A percentile compares a stretch with the other conserved stretches of the same genome.
Evolutionary conservation across 1,139 yeast species (phyloP).

Genomic region (Suhomyces terraborum): DNA sequence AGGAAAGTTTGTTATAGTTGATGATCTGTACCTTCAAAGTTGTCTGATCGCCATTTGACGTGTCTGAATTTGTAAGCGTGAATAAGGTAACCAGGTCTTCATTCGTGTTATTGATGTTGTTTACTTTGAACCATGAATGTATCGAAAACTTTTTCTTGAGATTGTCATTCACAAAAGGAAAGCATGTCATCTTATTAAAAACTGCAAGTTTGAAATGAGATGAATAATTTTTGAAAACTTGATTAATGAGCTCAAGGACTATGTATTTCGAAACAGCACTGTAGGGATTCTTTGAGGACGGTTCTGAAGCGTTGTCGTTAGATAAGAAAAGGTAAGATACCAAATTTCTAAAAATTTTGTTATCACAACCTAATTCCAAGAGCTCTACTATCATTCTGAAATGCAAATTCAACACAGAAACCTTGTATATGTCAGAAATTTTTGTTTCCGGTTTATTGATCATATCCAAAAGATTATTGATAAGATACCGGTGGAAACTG

Average conservation of each 20-base stretch:
- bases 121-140: slow-evolving; percentile 42
- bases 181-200: slow-evolving; percentile 25
- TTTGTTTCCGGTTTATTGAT: not conserved
- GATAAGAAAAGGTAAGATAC: slow-evolving; percentile 23
- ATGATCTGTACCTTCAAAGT: slow-evolving; percentile 33
- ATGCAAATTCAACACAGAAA: slow-evolving; percentile 24
- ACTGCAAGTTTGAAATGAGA: slow-evolving; percentile 35
- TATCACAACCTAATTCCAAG: slow-evolving; percentile 41
- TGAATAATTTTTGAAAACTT: slow-evolving; percentile 26
- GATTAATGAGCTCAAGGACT: slow-evolving; percentile 30
- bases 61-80: slow-evolving; percentile 31
- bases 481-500: slow-evolving; percentile 25
- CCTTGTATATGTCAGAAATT: slow-evolving; percentile 8
- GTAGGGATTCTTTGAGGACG: not conserved
- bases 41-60: slow-evolving; percentile 22
- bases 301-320: not conserved
- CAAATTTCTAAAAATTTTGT: slow-evolving; percentile 24
- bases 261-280: slow-evolving; percentile 19
- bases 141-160: slow-evolving; percentile 25
- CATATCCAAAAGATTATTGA: slow-evolving; percentile 22
- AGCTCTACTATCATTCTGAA: slow-evolving; percentile 29
- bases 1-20: slow-evolving; percentile 34
- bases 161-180: slow-evolving; percentile 16
- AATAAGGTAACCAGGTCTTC: slow-evolving; percentile 29
- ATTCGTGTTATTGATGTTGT: slow-evolving; percentile 13